Evolutionary conservation across 2,329 filamentous ascomycete genomes (phyloP), one percentile per base, ranked within the genome.

Genomic region (Metarhizium brunneum): DNA sequence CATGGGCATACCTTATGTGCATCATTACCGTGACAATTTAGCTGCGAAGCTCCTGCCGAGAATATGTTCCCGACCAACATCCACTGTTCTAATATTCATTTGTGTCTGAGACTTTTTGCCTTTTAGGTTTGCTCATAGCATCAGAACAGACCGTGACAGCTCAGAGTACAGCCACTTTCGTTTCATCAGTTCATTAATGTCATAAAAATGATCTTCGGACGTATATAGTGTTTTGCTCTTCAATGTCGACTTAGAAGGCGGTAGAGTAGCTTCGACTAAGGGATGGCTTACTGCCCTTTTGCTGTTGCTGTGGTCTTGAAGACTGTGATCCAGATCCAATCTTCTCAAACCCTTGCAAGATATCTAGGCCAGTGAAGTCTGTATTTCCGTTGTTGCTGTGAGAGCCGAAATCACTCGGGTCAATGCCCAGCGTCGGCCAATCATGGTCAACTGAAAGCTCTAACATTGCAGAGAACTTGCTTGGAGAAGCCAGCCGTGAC

Each of bases 281-380:
- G 6, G 59, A 54, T 18, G 66, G 66, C 47, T 69, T 69, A 50
- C 54, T 62, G 55, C 54, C 60, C 56, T 63, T 63, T 38, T 64
- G 58, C 45, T 62, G 66, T 58, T 68, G 54, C 38, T 53, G 56
- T 18, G 47, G 45, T 11, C 25, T 69, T 57, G 66, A 55, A 56
- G 63, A 47, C 59, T 72, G 66, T 35, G 66, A 65, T 60, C 66
- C 74, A 49, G 75, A 73, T 50, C 87, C 87, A 66, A 91, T 90
- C 72, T 85, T 87, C 66, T 86, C 82, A 63, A 90, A 91, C 10
- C 86, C 86, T 65, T 88, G 84, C 49, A 88, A 78, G 60, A 91
- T 85, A 63, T 91, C 87, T 52, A 90, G 78, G 1, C 80, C 82
- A 14, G 79, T 71, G 57, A 75, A 76, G 47, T 85, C 83, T 56